Evolutionary conservation across 2,329 filamentous ascomycete species (phyloP).

Genomic region (Sclerotinia spermophila): DNA sequence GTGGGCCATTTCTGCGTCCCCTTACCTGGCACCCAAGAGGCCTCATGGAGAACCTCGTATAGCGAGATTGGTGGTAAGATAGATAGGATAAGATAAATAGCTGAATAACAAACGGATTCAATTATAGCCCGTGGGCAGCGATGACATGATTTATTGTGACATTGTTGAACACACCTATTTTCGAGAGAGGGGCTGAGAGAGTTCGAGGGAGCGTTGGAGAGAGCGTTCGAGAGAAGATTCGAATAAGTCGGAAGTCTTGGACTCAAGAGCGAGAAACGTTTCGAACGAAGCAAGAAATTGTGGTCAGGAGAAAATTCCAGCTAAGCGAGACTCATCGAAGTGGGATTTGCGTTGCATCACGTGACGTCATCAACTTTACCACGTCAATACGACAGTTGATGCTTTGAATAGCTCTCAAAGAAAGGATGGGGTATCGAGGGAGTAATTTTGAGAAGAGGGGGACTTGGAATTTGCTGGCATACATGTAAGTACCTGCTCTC

Average conservation of each 20-base stretch:
- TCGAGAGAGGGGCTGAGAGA: neutral
- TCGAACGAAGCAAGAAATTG: rapidly evolving
- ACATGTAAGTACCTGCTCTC: neutral
- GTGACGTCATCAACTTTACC: neutral
- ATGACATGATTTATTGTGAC: neutral
- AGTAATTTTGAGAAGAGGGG: neutral
- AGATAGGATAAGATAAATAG: neutral
- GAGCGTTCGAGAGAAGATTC: neutral
- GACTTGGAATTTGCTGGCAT: rapidly evolving
- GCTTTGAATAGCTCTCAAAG: neutral
- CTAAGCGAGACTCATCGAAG: too few species aligned
- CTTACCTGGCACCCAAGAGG: too few species aligned
- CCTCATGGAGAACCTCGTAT: too few species aligned
- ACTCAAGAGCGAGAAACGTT: rapidly evolving
- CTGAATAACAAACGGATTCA: too few species aligned
- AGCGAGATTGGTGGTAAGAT: neutral
- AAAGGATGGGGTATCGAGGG: neutral
- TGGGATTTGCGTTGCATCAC: neutral
- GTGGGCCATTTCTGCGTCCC: too few species aligned
- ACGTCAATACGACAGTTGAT: neutral
- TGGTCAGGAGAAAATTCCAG: rapidly evolving
- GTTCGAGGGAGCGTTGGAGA: rapidly evolving
- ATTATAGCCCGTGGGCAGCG: neutral
- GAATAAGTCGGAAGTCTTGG: too few species aligned
- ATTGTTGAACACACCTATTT: neutral